These are phyloP conservation scores for Xylaria multiplex DNA, from an alignment of 2,329 filamentous ascomycete species.

Conservation along the genomic window DNA sequence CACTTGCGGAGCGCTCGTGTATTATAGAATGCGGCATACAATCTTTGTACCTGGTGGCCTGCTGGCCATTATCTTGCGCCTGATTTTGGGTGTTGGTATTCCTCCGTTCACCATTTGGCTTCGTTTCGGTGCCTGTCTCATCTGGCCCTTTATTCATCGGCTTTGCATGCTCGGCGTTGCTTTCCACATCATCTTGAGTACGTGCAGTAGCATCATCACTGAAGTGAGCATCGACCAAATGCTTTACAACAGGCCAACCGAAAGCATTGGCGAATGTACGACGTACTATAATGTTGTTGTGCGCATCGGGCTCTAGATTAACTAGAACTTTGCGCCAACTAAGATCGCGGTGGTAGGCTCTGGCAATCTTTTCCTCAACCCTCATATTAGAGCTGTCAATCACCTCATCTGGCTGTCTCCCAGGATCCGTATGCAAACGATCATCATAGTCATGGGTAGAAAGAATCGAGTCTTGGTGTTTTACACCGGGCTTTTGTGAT, in stretches of 20 bases:
- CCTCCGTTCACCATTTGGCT: conserved; percentile 47
- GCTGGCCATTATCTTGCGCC: conserved; percentile 1
- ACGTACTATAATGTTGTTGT: conserved; percentile 98
- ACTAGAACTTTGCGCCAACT: conserved; percentile 98
- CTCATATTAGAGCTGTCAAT: conserved; percentile 77
- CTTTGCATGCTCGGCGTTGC: conserved; percentile 74
- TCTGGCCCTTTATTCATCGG: conserved; percentile 65
- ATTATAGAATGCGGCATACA: background rate
- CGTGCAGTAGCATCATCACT: conserved; percentile 75
- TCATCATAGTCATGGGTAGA: conserved; percentile 65
- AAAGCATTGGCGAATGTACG: conserved; percentile 98
- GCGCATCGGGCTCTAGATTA: conserved; percentile 92
- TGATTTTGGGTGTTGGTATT: background rate
- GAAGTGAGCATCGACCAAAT: conserved; percentile 95
- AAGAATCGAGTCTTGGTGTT: conserved; percentile 56
- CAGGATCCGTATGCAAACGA: conserved; percentile 57
- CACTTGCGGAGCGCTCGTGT: conserved; percentile 45
- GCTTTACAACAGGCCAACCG: conserved; percentile 96
- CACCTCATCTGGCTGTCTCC: conserved; percentile 57
- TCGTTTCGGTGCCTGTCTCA: conserved; percentile 70
- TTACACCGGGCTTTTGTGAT: conserved; percentile 44
- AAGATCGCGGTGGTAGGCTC: conserved; percentile 90
- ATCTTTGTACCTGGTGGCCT: conserved; percentile 4
- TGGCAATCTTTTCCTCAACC: conserved; percentile 96
- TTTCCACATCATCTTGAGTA: conserved; percentile 74